These are phyloP conservation scores for Trametes sp. DNA, from an alignment of 1,284 basidiomycete species.

Conservation along the genomic window DNA sequence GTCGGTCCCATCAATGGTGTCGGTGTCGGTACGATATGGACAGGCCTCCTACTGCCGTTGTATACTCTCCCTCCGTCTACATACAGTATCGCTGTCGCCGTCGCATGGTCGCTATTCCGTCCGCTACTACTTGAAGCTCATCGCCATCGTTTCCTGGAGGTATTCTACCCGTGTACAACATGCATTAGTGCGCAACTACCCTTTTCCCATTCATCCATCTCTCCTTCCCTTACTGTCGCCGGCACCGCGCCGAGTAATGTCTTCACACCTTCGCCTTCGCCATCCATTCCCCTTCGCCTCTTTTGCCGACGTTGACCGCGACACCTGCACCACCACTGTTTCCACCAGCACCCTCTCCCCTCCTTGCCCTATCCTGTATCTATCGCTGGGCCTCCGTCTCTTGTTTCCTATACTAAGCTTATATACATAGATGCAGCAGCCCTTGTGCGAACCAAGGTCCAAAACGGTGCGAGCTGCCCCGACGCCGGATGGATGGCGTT, in stretches of 20 bases:
- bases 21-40: constrained; percentile 38
- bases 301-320: constrained; percentile 32
- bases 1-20: constrained; percentile 28
- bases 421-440: constrained; percentile 33
- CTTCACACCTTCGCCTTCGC: constrained; percentile 13
- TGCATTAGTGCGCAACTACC: constrained; percentile 41
- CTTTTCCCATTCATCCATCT: constrained; percentile 31
- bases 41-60: constrained; percentile 40
- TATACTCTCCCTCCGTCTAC: constrained; percentile 40
- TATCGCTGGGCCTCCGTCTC: constrained; percentile 25
- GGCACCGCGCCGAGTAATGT: constrained; percentile 18
- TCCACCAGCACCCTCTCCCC: constrained; percentile 3
- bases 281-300: background rate
- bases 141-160: constrained; percentile 35
- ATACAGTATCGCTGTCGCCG: constrained; percentile 41
- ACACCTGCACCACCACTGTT: constrained; percentile 23
- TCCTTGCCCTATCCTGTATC: constrained; percentile 32
- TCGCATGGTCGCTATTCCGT: constrained; percentile 39
- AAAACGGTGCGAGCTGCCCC: background rate
- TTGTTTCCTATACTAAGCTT: constrained; percentile 33
- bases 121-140: constrained; percentile 36
- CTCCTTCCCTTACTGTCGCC: constrained; percentile 8
- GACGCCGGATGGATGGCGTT: background rate
- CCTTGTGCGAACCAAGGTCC: background rate
- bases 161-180: constrained; percentile 42